Base-by-base conservation (phyloP, 306 rosid species). In the Lathyrus aphaca region DNA sequence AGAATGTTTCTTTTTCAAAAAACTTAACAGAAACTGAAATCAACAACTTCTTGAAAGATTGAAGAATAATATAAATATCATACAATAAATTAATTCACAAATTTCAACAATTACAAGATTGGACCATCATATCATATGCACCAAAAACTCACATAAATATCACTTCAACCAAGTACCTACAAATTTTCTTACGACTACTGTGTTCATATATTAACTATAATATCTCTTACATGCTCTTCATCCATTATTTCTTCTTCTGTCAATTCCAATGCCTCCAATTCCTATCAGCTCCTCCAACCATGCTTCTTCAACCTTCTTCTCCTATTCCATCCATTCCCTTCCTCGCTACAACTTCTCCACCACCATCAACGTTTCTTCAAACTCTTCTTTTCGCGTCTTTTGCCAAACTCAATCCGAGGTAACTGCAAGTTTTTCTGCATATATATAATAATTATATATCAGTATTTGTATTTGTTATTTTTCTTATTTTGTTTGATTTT, bases 341-440 rank as follows among this genome's bases (percentile, higher is more conserved):
- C 77, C 75, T 82, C 75, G 44, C 44, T 42, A 12, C 80, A 65
- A 45, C 48, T 71, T 60, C 60, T 1, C 62, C 46, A 25, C 63
- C 11, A 17, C 62, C 6, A 27, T 56, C 79, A 17, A 23, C 1
- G 32, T 56, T 53, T 68, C 66, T 54, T 43, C 15, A 65, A 49
- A 25, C 3, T 27, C 27, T 69, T 78, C 45, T 63, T 30, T 74
- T 40, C 80, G 73, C 9, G 62, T 82, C 4, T 71, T 53, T 14
- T 82, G 81, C 51, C 81, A 59, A 61, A 25, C 55, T 50, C 39
- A 78, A 32, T 71, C 68, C 37, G n/a, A 78, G 70, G 86, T 78
- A 60, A 3, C 35, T 72, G 6, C n/a, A 10, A 45, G 29, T 50
- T 50, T 50, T 50, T 19, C 29, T 15, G 21, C 11, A 48, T 48